phyloP scores from a whole-genome alignment of 306 rosid genomes.

The Benincasa hispida region DNA sequence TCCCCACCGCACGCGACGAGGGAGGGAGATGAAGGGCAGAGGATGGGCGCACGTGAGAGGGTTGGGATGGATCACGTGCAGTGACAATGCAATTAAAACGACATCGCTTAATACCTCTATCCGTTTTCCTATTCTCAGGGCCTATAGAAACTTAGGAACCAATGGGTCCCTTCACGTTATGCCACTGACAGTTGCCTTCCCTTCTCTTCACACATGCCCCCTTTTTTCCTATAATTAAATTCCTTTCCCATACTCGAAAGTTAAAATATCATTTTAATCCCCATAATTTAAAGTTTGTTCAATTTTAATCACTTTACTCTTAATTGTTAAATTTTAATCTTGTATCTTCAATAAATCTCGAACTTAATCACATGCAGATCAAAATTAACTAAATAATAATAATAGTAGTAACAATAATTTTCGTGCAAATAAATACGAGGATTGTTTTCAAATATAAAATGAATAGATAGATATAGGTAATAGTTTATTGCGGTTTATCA shows the following conservation, averaged over 20 bases:
- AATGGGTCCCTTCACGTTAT: not conserved
- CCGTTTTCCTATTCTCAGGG: not conserved
- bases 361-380: too few relatives aligned
- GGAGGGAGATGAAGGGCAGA: not conserved
- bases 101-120: not conserved
- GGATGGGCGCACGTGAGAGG: conserved; percentile 12
- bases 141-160: not conserved
- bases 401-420: too few relatives aligned
- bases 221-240: not conserved
- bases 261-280: too few relatives aligned
- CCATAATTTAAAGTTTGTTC: too few relatives aligned
- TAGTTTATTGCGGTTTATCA: too few relatives aligned
- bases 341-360: too few relatives aligned
- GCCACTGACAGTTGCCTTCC: not conserved
- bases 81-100: not conserved
- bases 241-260: not conserved
- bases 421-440: too few relatives aligned
- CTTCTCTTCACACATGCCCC: conserved; percentile 6
- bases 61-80: conserved; percentile 6
- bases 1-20: conserved; percentile 17
- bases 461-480: too few relatives aligned
- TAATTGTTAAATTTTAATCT: too few relatives aligned
- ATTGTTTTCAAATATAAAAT: too few relatives aligned
- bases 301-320: too few relatives aligned
- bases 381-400: too few relatives aligned